A percentile compares a stretch with the other conserved stretches of the same genome.
These are phyloP conservation scores for Mercurialis annua DNA, from an alignment of 345 rosid genomes.

Conservation along the genomic window DNA sequence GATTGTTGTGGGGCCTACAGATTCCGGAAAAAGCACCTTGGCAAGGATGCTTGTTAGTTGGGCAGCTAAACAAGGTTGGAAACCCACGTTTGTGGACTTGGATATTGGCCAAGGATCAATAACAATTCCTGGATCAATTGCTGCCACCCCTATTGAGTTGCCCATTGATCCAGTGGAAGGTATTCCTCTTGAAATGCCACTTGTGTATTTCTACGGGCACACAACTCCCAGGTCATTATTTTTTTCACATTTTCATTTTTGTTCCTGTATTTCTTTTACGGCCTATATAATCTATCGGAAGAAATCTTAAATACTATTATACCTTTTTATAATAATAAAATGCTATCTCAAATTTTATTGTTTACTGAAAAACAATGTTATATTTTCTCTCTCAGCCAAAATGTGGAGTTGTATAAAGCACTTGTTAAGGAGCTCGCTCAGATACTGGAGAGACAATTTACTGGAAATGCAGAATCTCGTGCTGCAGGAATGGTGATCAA, in stretches of 20 bases:
- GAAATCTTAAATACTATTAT: neutral
- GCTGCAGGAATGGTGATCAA: slow-evolving; percentile 93
- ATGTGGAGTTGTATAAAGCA: slow-evolving; percentile 64
- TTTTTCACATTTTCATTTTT: neutral
- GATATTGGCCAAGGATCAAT: slow-evolving; percentile 95
- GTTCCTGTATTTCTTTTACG: neutral
- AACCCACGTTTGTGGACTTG: slow-evolving; percentile 82
- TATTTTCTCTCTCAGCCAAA: slow-evolving; percentile 48
- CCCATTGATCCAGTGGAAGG: slow-evolving; percentile 96
- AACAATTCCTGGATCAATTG: slow-evolving; percentile 78
- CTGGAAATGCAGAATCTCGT: slow-evolving; percentile 62
- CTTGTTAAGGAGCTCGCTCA: slow-evolving; percentile 85
- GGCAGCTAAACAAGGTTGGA: slow-evolving; percentile 93
- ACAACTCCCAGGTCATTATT: slow-evolving; percentile 59
- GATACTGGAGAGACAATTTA: slow-evolving; percentile 72
- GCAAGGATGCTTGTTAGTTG: slow-evolving; percentile 94
- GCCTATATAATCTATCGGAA: neutral
- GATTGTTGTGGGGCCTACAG: slow-evolving; percentile 83
- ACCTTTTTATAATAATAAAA: neutral
- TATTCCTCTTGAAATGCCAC: slow-evolving; percentile 82
- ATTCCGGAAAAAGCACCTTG: slow-evolving; percentile 92
- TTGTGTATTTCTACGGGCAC: slow-evolving; percentile 84
- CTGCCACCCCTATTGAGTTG: slow-evolving; percentile 89
- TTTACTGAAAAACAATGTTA: neutral
- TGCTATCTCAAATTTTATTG: neutral